phyloP scores from a whole-genome alignment of 192 early-diverging fungal genomes.

The Backusella tuberculispora region DNA sequence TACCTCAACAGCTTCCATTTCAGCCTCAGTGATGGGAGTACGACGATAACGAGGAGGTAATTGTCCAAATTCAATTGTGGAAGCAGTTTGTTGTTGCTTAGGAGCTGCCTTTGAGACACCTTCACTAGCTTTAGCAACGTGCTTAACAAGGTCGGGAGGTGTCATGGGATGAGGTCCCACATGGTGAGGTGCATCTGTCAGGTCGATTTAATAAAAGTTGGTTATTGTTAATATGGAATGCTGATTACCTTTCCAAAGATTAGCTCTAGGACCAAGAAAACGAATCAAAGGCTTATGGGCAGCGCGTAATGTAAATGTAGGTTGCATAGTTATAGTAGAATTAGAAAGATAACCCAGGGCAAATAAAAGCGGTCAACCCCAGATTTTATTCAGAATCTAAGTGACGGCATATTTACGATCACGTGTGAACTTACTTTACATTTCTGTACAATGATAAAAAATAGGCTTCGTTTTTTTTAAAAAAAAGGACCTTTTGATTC shows the following conservation, averaged over 20 bases:
- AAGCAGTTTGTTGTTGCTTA: slow-evolving; percentile 26
- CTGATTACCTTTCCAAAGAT: slow-evolving; percentile 43
- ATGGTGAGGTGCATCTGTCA: slow-evolving; percentile 36
- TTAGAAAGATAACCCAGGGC: slow-evolving; percentile 14
- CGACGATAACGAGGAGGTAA: slow-evolving; percentile 48
- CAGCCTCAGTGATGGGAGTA: slow-evolving; percentile 43
- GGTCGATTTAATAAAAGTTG: neutral
- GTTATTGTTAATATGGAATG: neutral
- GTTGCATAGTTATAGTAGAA: slow-evolving; percentile 34
- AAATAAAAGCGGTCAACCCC: neutral
- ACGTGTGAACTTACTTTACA: neutral
- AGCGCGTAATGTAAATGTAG: slow-evolving; percentile 29
- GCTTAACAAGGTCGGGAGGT: slow-evolving; percentile 42
- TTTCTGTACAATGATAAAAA: neutral
- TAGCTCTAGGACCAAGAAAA: slow-evolving; percentile 40
- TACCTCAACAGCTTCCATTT: slow-evolving; percentile 60
- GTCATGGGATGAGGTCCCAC: slow-evolving; percentile 42
- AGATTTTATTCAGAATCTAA: slow-evolving; percentile 6
- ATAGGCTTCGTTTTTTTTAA: slow-evolving; percentile 4
- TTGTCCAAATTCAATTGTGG: slow-evolving; percentile 42
- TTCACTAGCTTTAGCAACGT: slow-evolving; percentile 29
- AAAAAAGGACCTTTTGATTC: slow-evolving; percentile 23
- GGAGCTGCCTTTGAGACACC: slow-evolving; percentile 16
- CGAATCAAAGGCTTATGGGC: slow-evolving; percentile 42
- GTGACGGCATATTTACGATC: neutral